These are phyloP conservation scores for Coprinopsis marcescibilis DNA, from an alignment of 768 basidiomycete species.

Conservation along the genomic window DNA sequence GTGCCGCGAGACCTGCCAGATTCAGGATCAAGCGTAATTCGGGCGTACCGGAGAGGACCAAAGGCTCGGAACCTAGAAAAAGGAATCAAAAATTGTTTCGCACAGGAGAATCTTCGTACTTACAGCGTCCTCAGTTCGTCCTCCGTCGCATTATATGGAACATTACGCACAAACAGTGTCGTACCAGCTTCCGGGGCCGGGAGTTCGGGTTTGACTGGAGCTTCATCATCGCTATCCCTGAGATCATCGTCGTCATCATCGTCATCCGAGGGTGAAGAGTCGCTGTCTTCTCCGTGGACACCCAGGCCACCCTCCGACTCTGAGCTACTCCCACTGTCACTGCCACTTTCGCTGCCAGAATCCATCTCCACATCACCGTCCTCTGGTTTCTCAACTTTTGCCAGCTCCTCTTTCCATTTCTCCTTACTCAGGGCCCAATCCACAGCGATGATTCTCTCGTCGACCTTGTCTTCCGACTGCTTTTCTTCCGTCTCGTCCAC, in stretches of 20 bases:
- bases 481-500: constrained; percentile 30
- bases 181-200: constrained; percentile 84
- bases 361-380: constrained; percentile 34
- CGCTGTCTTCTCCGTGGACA: constrained; percentile 33
- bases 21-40: constrained; percentile 78
- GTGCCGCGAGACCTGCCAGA: constrained; percentile 90
- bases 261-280: constrained; percentile 26
- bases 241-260: no score
- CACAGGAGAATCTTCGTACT: constrained; percentile 20
- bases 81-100: constrained; percentile 1
- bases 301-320: constrained; percentile 36
- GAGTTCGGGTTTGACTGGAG: constrained; percentile 57
- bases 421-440: constrained; percentile 97
- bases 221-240: constrained; percentile 32
- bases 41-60: constrained; percentile 88
- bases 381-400: constrained; percentile 39
- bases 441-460: constrained; percentile 75
- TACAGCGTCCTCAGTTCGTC: constrained; percentile 86
- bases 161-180: constrained; percentile 90
- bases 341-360: no score
- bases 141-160: constrained; percentile 89
- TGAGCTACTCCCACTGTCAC: constrained; percentile 24
- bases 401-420: constrained; percentile 80
- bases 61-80: constrained; percentile 76
- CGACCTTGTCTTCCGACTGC: no score